Conservation (phyloP, 1,284 basidiomycete genomes). For the Lignosus rhinocerotis region DNA sequence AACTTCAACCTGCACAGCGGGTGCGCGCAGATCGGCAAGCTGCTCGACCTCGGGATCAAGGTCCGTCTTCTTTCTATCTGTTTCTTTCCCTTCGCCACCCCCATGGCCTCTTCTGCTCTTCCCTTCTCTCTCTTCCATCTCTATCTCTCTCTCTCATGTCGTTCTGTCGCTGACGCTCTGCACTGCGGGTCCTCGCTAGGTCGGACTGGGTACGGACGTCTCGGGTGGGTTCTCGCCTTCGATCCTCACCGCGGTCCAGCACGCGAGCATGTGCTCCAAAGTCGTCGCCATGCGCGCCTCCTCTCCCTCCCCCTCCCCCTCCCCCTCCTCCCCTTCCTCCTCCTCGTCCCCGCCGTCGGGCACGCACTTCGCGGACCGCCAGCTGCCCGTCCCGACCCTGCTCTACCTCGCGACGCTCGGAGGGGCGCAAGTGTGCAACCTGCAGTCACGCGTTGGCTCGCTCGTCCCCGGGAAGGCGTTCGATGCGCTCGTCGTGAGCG, state of each 20-base stretch:
- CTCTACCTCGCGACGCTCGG: slow-evolving; percentile 92
- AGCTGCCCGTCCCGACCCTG: slow-evolving; percentile 75
- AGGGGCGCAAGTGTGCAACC: slow-evolving; percentile 82
- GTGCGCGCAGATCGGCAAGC: slow-evolving; percentile 74
- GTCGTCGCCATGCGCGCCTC: slow-evolving; percentile 50
- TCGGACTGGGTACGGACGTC: slow-evolving; percentile 89
- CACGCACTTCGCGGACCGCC: slow-evolving; percentile 55
- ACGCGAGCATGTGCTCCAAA: slow-evolving; percentile 85
- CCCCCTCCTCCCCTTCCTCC: not conserved
- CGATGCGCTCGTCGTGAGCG: slow-evolving; percentile 80
- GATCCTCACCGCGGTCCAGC: slow-evolving; percentile 80
- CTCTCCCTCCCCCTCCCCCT: slow-evolving; percentile 4
- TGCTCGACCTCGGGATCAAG: slow-evolving; percentile 86
- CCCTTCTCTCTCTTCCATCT: too few species aligned
- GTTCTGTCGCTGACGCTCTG: too few species aligned
- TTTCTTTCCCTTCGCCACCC: not conserved
- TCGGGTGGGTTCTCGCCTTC: slow-evolving; percentile 88
- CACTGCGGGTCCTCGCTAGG: slow-evolving; percentile 41
- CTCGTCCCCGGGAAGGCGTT: slow-evolving; percentile 86
- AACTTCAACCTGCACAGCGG: slow-evolving; percentile 92
- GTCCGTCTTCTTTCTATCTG: slow-evolving; percentile 37
- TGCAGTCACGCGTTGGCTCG: slow-evolving; percentile 75
- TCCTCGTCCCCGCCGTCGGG: not conserved
- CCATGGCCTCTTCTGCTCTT: too few species aligned
- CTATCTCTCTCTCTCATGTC: too few species aligned